These are phyloP conservation scores for Fusarium musae DNA, from an alignment of 2,329 filamentous ascomycete genomes.

Conservation along the genomic window DNA sequence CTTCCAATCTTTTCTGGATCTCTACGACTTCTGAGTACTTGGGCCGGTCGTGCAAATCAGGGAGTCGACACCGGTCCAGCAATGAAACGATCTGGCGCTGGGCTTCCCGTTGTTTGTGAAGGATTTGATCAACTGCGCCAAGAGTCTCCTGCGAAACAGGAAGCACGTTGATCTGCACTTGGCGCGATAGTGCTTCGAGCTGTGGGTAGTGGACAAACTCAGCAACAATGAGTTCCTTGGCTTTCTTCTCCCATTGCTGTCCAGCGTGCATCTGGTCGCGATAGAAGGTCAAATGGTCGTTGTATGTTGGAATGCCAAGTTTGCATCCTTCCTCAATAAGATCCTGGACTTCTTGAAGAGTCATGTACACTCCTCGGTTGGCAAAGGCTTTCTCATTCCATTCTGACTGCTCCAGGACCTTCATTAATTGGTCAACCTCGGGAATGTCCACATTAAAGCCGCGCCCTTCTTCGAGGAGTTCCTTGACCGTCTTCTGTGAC, in stretches of 20 bases:
- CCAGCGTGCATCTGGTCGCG: slow-evolving; percentile 81
- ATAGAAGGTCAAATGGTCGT: slow-evolving; percentile 81
- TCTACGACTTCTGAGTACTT: slow-evolving; percentile 91
- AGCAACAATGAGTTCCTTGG: slow-evolving; percentile 90
- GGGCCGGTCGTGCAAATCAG: slow-evolving; percentile 81
- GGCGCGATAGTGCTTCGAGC: slow-evolving; percentile 87
- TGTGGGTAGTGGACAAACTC: slow-evolving; percentile 95
- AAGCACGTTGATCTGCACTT: slow-evolving; percentile 75
- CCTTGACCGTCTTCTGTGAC: slow-evolving; percentile 81
- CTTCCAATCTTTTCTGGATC: slow-evolving; percentile 85
- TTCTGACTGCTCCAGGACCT: slow-evolving; percentile 82
- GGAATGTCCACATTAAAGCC: slow-evolving; percentile 92
- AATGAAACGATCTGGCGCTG: slow-evolving; percentile 88
- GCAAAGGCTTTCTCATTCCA: slow-evolving; percentile 85
- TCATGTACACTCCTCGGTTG: slow-evolving; percentile 72
- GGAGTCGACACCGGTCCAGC: slow-evolving; percentile 79
- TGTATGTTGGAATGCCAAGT: slow-evolving; percentile 80
- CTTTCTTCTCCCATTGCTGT: slow-evolving; percentile 91
- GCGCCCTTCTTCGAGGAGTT: slow-evolving; percentile 88
- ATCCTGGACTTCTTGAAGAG: slow-evolving; percentile 80
- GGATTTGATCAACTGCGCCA: slow-evolving; percentile 84
- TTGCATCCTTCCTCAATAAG: slow-evolving; percentile 82
- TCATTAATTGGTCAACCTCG: slow-evolving; percentile 85
- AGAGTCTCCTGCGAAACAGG: slow-evolving; percentile 87
- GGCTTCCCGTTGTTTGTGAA: slow-evolving; percentile 95